Conservation (phyloP, 257 asterid genomes). For the Thymus quinquecostatus region DNA sequence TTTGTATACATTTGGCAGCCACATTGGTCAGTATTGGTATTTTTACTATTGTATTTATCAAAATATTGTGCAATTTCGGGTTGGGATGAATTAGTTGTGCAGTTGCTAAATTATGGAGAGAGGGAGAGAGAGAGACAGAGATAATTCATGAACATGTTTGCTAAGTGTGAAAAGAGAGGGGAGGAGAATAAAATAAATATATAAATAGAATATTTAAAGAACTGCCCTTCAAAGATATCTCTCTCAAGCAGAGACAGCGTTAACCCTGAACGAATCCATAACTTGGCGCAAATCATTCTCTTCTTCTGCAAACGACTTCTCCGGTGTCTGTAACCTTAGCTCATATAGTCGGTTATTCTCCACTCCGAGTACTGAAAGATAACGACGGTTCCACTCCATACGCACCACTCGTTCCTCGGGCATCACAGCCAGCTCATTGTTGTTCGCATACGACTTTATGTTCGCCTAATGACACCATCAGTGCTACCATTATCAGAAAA, state of each 20-base stretch:
- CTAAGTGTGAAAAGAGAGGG: too few species aligned
- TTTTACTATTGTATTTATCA: too few species aligned
- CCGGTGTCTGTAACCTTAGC: slow-evolving; percentile 82
- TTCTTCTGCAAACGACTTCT: slow-evolving; percentile 68
- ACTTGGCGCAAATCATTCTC: slow-evolving; percentile 73
- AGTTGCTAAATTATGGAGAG: too few species aligned
- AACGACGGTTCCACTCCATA: slow-evolving; percentile 86
- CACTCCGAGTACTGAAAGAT: slow-evolving; percentile 94
- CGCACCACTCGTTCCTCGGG: slow-evolving; percentile 79
- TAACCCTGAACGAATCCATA: slow-evolving; percentile 87
- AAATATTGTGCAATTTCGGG: too few species aligned
- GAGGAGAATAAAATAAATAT: too few species aligned
- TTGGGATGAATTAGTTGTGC: too few species aligned
- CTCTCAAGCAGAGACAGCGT: slow-evolving; percentile 54
- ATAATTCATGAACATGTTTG: too few species aligned
- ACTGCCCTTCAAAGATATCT: not conserved
- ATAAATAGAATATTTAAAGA: not conserved
- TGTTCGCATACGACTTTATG: slow-evolving; percentile 92
- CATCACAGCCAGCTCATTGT: slow-evolving; percentile 94
- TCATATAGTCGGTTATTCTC: slow-evolving; percentile 82
- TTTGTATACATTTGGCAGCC: too few species aligned
- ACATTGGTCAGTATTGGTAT: too few species aligned
- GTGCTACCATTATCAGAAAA: not conserved
- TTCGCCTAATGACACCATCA: slow-evolving; percentile 56
- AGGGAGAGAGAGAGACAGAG: too few species aligned